Conservation (phyloP, 345 rosid genomes). For the Gossypium sturtianum region DNA sequence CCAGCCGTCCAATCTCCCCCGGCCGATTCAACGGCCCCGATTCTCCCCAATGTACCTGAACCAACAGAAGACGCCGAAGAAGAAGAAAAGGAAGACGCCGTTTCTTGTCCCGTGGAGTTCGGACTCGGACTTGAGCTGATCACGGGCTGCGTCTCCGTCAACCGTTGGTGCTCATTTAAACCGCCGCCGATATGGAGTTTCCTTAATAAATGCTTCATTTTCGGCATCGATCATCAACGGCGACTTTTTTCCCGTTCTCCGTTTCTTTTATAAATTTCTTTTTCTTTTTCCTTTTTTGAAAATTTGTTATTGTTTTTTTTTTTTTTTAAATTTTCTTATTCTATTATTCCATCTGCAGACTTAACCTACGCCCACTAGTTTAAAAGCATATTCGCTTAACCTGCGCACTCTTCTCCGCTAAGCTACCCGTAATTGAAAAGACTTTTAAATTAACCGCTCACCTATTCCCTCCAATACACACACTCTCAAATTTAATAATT, state of each 20-base stretch:
- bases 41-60: constrained; percentile 38
- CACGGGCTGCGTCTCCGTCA: constrained; percentile 34
- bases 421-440: constrained; percentile 41
- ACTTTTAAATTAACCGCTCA: constrained; percentile 48
- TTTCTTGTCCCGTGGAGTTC: constrained; percentile 15
- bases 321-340: not conserved
- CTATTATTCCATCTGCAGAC: constrained; percentile 17
- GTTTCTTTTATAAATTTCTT: not conserved
- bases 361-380: constrained; percentile 48
- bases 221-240: constrained; percentile 87
- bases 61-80: constrained; percentile 31
- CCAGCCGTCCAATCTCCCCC: constrained; percentile 37
- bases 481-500: not conserved
- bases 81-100: constrained; percentile 15
- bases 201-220: constrained; percentile 82
- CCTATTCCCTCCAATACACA: constrained; percentile 39
- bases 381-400: constrained; percentile 55
- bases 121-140: constrained; percentile 31
- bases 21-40: constrained; percentile 41
- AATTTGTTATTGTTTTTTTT: not conserved
- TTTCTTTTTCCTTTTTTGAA: not conserved
- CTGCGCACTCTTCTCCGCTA: constrained; percentile 65
- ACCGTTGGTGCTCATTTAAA: constrained; percentile 49
- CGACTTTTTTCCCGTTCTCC: constrained; percentile 10
- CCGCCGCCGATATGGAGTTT: constrained; percentile 93